phyloP scores from a whole-genome alignment of 257 asterid species.

The Thymus quinquecostatus region DNA sequence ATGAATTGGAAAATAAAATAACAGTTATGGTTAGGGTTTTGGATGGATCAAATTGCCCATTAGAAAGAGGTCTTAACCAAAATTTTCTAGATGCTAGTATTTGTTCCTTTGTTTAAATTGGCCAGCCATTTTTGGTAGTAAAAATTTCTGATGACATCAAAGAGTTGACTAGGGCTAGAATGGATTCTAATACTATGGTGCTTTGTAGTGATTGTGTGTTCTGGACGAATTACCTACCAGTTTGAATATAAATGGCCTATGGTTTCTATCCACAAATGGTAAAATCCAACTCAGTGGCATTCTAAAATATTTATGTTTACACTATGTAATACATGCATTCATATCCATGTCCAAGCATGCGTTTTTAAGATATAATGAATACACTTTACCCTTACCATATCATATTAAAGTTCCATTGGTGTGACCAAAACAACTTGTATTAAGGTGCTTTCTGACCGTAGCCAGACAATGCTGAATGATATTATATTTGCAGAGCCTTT shows the following conservation, averaged over 20 bases:
- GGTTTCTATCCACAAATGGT: background rate
- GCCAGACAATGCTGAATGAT: conserved; percentile 8
- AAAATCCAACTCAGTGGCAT: background rate
- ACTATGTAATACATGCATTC: background rate
- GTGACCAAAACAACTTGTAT: background rate
- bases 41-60: background rate
- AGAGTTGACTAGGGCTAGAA: background rate
- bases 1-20: background rate
- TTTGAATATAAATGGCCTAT: background rate
- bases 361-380: background rate
- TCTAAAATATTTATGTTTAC: background rate
- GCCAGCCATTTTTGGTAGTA: background rate
- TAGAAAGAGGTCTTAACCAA: background rate
- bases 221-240: background rate
- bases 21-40: background rate
- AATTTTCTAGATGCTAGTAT: background rate
- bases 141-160: background rate
- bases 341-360: background rate
- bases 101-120: background rate
- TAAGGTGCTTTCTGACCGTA: conserved; percentile 8
- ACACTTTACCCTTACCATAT: background rate
- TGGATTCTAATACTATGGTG: background rate
- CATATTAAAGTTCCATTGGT: conserved; percentile 7
- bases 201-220: background rate
- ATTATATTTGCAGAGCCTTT: background rate